Evolutionary conservation across 352 stramenopile species (phyloP), one percentile per base, ranked within the genome.

Genomic region (Phytophthora sp.): DNA sequence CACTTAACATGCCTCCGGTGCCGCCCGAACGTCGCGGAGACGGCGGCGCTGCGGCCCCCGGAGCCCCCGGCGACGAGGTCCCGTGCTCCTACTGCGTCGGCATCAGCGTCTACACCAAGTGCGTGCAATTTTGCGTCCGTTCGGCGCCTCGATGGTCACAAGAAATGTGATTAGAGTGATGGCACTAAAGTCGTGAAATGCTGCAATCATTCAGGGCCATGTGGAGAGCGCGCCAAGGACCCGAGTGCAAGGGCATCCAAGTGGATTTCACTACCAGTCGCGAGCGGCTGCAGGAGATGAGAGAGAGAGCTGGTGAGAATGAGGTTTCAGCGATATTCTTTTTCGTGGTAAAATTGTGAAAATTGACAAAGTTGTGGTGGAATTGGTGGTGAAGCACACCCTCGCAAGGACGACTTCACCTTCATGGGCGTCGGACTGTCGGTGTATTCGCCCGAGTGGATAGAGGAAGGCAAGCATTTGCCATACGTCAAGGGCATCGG

Each of bases 41-140:
- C 34, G 42, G 53, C 13, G 27, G 26, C 35, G 5, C 30, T 59
- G 18, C 48, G 34, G 31, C 34, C 17, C 24, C 63, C 17, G 57
- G 28, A 13, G 30, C 20, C 15, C 27, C 27, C 6, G 30, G 59
- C 3, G 55, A 64, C 17, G 38, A 28, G 1, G 64, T 60, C 0
- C 52, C 66, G 1, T 90, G 82, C 73, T 81, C 34, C 43, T 82
- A 83, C 59, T 91, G 82, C 52, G 35, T 91, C 6, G 82, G 82
- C 39, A 48, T 91, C 30, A 85, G 77, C 37, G 72, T 91, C 8
- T 91, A 91, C 76, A 91, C 72, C 54, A 86, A 75, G 82, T 91
- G 62, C 43, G 72, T 31, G 18, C 4, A 34, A 57, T 34, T 18
- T 31, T 17, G 11, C 5, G 23, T 4, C 15, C 13, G 38, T 54